phyloP scores from a whole-genome alignment of 192 early-diverging fungal species.

The Rhizoclosmatium globosum region DNA sequence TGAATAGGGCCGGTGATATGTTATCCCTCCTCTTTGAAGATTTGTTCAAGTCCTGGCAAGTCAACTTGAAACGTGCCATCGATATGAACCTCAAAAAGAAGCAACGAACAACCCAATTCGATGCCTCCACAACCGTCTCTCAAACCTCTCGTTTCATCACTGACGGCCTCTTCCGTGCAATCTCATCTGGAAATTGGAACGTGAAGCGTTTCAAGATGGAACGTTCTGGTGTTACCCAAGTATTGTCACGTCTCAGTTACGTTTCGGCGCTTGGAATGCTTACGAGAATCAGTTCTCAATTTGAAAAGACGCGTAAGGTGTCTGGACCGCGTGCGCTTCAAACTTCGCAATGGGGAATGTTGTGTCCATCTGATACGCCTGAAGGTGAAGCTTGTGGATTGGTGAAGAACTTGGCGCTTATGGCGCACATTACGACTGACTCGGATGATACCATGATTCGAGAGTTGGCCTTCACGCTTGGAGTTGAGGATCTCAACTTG shows the following conservation, averaged over 20 bases:
- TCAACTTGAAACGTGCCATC: conserved; percentile 86
- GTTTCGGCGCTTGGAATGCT: conserved; percentile 97
- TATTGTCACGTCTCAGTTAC: conserved; percentile 90
- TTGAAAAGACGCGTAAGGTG: conserved; percentile 98
- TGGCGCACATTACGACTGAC: conserved; percentile 98
- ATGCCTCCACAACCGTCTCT: conserved; percentile 65
- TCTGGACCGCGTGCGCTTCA: conserved; percentile 95
- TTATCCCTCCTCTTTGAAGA: conserved; percentile 96
- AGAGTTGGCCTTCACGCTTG: conserved; percentile 82
- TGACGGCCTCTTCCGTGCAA: conserved; percentile 88
- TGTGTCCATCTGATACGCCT: conserved; percentile 96
- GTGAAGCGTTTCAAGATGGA: conserved; percentile 99
- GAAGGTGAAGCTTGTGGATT: conserved; percentile 98
- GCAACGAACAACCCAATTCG: conserved; percentile 87
- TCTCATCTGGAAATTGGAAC: conserved; percentile 98
- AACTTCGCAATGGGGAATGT: conserved; percentile 97
- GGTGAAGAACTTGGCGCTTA: conserved; percentile 96
- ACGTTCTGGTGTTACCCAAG: conserved; percentile 95
- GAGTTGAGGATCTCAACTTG: conserved; percentile 92
- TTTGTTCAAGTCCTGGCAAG: conserved; percentile 93
- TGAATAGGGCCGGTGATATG: conserved; percentile 85
- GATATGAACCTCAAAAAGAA: conserved; percentile 91
- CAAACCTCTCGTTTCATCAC: conserved; percentile 79
- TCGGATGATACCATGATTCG: conserved; percentile 82
- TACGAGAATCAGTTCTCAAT: conserved; percentile 95